Conservation (phyloP, 768 basidiomycete genomes). For the Lanmaoa pseudosensibilis region DNA sequence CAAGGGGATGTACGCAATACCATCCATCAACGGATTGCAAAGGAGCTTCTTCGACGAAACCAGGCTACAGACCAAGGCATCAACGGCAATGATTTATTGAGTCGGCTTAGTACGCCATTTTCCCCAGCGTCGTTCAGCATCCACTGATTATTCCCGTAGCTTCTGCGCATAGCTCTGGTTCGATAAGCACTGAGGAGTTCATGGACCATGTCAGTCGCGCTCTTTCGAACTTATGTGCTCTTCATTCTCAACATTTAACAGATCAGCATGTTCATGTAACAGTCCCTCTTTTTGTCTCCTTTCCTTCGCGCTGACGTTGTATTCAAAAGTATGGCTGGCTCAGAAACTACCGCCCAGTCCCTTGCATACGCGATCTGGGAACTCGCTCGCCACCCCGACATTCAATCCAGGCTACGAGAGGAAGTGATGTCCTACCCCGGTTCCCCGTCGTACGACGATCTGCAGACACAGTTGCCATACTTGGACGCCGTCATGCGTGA, state of each 20-base stretch:
- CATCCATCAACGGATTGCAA: slow-evolving; percentile 10
- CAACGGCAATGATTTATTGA: slow-evolving; percentile 5
- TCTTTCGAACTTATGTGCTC: background rate
- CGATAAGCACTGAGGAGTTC: background rate
- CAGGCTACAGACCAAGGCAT: background rate
- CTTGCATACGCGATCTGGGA: slow-evolving; percentile 7
- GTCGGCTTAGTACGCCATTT: background rate
- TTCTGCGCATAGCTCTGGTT: slow-evolving; percentile 3
- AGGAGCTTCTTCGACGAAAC: slow-evolving; percentile 11
- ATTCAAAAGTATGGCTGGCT: slow-evolving; percentile 3
- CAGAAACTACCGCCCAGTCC: slow-evolving; percentile 6
- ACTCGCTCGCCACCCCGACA: background rate
- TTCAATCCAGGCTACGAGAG: background rate
- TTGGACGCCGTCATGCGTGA: slow-evolving; percentile 5
- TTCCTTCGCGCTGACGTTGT: background rate
- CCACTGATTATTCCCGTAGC: background rate
- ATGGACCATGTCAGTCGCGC: slow-evolving; percentile 5
- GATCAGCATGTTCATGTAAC: slow-evolving; percentile 15
- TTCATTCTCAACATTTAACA: background rate
- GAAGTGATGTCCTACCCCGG: background rate
- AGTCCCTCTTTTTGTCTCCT: background rate
- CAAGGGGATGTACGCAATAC: slow-evolving; percentile 17
- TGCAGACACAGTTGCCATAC: slow-evolving; percentile 9
- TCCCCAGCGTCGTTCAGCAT: background rate
- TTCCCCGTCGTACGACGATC: slow-evolving; percentile 2